Conservation (phyloP, 2,329 filamentous ascomycete genomes). For the Aaosphaeria pasadenensis region DNA sequence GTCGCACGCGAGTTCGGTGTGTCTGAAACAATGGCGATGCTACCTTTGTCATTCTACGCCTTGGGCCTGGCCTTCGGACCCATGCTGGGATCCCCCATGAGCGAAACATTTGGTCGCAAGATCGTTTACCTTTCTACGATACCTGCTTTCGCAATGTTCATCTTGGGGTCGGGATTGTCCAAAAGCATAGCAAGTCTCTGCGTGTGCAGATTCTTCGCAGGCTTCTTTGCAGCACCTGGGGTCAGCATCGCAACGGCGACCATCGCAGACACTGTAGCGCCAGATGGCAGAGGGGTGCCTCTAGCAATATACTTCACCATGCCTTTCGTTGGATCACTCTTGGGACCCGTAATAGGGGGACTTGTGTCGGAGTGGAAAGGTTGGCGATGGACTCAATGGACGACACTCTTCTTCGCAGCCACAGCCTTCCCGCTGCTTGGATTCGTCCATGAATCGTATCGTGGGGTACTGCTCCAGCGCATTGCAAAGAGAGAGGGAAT, state of each 20-base stretch:
- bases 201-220: slow-evolving; percentile 38
- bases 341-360: slow-evolving; percentile 40
- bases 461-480: slow-evolving; percentile 43
- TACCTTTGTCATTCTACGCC: not conserved
- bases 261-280: slow-evolving; percentile 14
- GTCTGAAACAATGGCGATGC: not conserved
- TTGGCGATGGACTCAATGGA: slow-evolving; percentile 42
- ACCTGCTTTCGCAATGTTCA: slow-evolving; percentile 63
- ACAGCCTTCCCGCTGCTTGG: slow-evolving; percentile 33
- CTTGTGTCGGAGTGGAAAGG: slow-evolving; percentile 34
- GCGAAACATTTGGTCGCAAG: slow-evolving; percentile 59
- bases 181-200: slow-evolving; percentile 59
- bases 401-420: slow-evolving; percentile 38
- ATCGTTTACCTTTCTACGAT: slow-evolving; percentile 63
- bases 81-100: slow-evolving; percentile 50
- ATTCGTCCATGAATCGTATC: slow-evolving; percentile 53
- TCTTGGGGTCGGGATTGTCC: slow-evolving; percentile 59
- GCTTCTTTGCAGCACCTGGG: slow-evolving; percentile 22
- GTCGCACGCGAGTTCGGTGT: not conserved
- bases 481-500: slow-evolving; percentile 19
- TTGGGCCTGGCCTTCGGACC: slow-evolving; percentile 16
- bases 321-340: slow-evolving; percentile 35
- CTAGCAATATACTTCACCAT: slow-evolving; percentile 30
- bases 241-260: slow-evolving; percentile 23
- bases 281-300: slow-evolving; percentile 25